Evolutionary conservation across 2,329 filamentous ascomycete genomes (phyloP), one percentile per base, ranked within the genome.

Genomic region (Pleoardoris graminearum): DNA sequence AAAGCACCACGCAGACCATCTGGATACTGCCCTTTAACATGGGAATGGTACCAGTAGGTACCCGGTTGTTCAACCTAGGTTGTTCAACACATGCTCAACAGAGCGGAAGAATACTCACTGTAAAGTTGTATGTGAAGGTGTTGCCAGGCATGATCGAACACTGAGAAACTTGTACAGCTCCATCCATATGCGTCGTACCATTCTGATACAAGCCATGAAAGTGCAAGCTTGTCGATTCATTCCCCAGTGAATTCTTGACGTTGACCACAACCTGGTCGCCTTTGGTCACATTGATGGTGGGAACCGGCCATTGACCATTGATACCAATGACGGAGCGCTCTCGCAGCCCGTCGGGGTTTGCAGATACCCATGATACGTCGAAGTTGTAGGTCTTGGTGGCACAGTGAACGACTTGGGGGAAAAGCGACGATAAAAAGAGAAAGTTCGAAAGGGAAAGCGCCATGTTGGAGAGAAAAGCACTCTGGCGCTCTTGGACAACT

Each of bases 141-240:
- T 77, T 75, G 0, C 83, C 83, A 1, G 87, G 84, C 0, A 83
- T 78, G 47, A 91, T 87, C 0, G 55, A 60, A 27, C 71, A 73
- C 45, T 74, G 87, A 0, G 82, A 86, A 4, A 89, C 79, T 30
- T 83, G 86, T 0, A 84, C 78, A 1, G 87, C 82, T 0, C 89
- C 89, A 63, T 93, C 89, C 85, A 90, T 89, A 51, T 80, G 80
- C 53, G 85, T 89, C 0, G 87, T 89, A 10, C 87, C 87, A 59
- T 89, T 89, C 66, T 91, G 88, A 65, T 85, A 90, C 57, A 93
- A 79, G 14, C 89, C 89, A 60, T 93, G 89, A 69, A 89, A 92
- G 67, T 93, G 89, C 4, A 92, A 77, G 32, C 80, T 82, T 7
- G 86, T 87, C 11, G 80, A 82, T 59, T 82, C 70, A 59, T 91